Evolutionary conservation across 1,284 basidiomycete genomes (phyloP).

Genomic region (Leccinum griseonigrum): DNA sequence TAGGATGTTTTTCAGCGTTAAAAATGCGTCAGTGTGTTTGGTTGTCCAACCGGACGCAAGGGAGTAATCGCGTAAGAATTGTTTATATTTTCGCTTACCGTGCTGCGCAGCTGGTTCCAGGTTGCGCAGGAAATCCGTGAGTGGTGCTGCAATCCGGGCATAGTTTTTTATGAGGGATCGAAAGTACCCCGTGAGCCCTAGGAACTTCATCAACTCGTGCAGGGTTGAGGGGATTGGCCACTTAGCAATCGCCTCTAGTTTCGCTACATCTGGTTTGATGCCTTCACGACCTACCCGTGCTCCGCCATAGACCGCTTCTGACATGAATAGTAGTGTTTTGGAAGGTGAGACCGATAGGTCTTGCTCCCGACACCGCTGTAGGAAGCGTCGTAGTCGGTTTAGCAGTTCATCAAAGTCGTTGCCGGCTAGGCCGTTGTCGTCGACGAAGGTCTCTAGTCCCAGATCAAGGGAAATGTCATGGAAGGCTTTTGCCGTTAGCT

Average conservation of each 20-base stretch:
- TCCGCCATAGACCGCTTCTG: background rate
- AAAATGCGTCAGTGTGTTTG: background rate
- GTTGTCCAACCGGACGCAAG: background rate
- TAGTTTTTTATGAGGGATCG: conserved; percentile 1
- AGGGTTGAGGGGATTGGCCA: background rate
- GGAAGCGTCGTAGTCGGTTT: too few species aligned
- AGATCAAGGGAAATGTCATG: too few species aligned
- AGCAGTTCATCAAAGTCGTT: too few species aligned
- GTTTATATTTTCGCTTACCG: too few species aligned
- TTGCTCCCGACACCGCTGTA: background rate
- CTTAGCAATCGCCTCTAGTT: conserved; percentile 4
- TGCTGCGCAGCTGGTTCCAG: too few species aligned
- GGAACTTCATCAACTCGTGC: conserved; percentile 3
- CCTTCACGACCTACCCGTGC: background rate
- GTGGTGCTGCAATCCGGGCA: too few species aligned
- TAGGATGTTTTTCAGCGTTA: background rate
- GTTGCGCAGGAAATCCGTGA: too few species aligned
- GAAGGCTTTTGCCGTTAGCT: too few species aligned
- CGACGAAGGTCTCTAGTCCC: too few species aligned
- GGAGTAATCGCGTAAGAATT: background rate
- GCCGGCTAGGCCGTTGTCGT: too few species aligned
- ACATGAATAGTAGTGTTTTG: background rate
- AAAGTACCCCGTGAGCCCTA: conserved; percentile 13
- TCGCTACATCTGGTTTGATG: conserved; percentile 2
- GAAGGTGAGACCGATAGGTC: background rate